Percentiles rank a stretch among this genome's conserved stretches.
Conservation (phyloP, 768 basidiomycete genomes). For the Russula olivacea region DNA sequence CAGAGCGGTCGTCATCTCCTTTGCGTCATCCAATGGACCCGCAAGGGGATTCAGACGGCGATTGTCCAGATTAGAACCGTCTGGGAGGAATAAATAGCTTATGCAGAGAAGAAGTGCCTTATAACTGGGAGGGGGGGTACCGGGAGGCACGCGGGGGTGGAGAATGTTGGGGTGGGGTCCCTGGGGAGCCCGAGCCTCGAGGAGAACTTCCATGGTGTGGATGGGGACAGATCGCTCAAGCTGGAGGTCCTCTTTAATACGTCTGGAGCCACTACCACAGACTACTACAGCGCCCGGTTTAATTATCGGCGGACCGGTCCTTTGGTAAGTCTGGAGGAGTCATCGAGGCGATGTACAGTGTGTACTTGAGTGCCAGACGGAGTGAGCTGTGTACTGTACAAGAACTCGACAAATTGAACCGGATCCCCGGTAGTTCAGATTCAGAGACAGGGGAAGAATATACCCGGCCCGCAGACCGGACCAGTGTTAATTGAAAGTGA, state of each 20-base stretch:
- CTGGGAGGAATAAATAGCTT: neutral
- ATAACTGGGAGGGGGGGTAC: neutral
- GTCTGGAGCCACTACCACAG: neutral
- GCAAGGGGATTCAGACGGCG: neutral
- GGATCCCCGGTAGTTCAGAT: too few relatives aligned
- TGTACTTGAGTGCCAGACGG: too few relatives aligned
- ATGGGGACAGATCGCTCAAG: neutral
- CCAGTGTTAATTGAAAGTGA: too few relatives aligned
- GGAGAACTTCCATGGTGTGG: neutral
- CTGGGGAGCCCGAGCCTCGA: too few relatives aligned
- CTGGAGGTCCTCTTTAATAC: neutral
- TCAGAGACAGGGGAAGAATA: too few relatives aligned
- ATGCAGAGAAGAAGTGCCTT: neutral
- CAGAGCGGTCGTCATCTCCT: constrained; percentile 6
- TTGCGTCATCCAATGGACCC: constrained; percentile 16
- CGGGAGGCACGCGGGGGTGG: neutral
- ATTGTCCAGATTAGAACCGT: neutral
- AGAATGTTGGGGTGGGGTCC: neutral
- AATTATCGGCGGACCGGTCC: too few relatives aligned
- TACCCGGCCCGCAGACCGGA: too few relatives aligned
- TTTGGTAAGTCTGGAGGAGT: too few relatives aligned
- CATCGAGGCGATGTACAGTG: too few relatives aligned
- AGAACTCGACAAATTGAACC: too few relatives aligned
- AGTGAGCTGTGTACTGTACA: too few relatives aligned
- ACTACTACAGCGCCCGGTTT: neutral